Conservation (phyloP, 371 early-diverging fungal genomes). For the Massospora cicadina region DNA sequence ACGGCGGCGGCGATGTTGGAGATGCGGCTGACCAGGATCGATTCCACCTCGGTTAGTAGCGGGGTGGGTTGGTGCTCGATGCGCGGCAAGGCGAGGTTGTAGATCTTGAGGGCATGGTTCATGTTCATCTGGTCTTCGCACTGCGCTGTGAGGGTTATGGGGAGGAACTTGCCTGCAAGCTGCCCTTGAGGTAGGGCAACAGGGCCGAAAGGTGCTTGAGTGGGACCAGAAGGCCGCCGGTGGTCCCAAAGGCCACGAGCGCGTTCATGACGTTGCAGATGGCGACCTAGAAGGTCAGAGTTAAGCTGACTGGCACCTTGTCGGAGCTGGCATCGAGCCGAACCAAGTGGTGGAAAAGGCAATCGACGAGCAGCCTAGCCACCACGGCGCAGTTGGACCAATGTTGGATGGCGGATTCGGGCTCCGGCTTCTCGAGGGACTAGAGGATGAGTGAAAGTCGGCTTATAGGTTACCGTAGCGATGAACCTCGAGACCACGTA, state of each 20-base stretch:
- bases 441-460: background rate
- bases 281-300: constrained; percentile 14
- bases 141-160: background rate
- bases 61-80: constrained; percentile 31
- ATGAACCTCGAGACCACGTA: background rate
- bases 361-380: constrained; percentile 42
- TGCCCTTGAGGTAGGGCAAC: constrained; percentile 26
- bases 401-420: constrained; percentile 19
- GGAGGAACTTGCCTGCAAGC: constrained; percentile 16
- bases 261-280: constrained; percentile 19
- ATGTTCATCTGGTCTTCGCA: constrained; percentile 30
- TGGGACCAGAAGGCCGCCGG: constrained; percentile 21
- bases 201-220: constrained; percentile 24
- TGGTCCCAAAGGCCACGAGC: constrained; percentile 23
- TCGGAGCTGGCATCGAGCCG: constrained; percentile 26
- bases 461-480: background rate
- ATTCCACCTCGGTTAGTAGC: constrained; percentile 30
- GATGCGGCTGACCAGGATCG: constrained; percentile 31
- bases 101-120: constrained; percentile 29
- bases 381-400: constrained; percentile 15
- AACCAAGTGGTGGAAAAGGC: constrained; percentile 40
- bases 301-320: constrained; percentile 15
- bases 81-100: constrained; percentile 34
- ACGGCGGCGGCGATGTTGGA: constrained; percentile 35
- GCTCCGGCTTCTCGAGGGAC: constrained; percentile 17